Evolutionary conservation across 169 alveolate species (phyloP), one percentile per base, ranked within the genome.

Genomic region (Plasmodium chabaudi): DNA sequence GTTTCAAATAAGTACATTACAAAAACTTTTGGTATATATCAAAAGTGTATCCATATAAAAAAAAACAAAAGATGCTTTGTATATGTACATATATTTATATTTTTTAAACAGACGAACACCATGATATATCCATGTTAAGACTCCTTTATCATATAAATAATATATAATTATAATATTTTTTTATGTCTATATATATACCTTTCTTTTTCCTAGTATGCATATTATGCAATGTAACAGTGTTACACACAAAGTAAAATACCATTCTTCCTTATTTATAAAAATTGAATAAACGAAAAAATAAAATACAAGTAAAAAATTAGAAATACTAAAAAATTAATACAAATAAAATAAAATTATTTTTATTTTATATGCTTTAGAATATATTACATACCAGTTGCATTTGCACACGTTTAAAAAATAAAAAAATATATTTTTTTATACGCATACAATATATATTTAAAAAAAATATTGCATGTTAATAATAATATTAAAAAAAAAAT

Each of bases 321-420:
- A 13, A 49, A 49, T n/a, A 49, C 13, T 49, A 59, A 60, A 77
- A 17, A 46, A 47, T 12, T 77, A 55, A 27, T 12, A 39, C 46
- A 6, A 6, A 42, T 21, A 47, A 59, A 73, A 21, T 21, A 49
- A 71, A 39, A 57, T 25, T 25, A 21, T 17, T 77, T 77, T 47
- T 69, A 34, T 55, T 44, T 65, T 57, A 69, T 77, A 77, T 57
- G 23, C 72, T 53, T 72, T 56, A 39, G 49, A 49, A 17, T 71
- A 56, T 72, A 44, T 61, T 53, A 56, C 59, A 47, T 17, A 9
- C 21, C 9, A 17, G 15, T 64, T 68, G 44, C 88, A 77, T 75
- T 42, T 77, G 57, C 88, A 61, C 88, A 77, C 72, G 69, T 56
- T 47, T 23, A 53, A 51, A 47, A 53, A 71, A 71, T 60, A 59